Base-by-base conservation (phyloP, 139 green algal genomes). In the Picochlorum sp. region DNA sequence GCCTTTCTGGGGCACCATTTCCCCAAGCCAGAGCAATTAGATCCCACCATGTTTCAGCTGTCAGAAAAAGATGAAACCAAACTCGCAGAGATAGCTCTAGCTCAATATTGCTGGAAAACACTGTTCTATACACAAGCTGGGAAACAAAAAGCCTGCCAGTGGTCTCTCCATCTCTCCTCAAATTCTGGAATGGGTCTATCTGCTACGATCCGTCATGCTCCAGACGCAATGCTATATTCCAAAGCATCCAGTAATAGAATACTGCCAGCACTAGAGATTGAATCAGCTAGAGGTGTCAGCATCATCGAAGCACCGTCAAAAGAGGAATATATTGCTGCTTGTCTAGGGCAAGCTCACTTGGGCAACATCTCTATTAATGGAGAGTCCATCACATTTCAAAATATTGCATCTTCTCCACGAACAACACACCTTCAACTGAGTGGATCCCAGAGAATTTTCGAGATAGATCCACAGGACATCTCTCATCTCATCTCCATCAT, bases 1-100 rank as follows among this genome's bases (percentile, higher is more conserved):
- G 56, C 45, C 31, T 69, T 72, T 24, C 23, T 77, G 23, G 37
- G 21, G 2, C 18, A 77, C 49, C 58, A 77, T 57, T 72, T 60
- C 45, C 45, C 56, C 7, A 68, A 31, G 14, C 56, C 64, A 15
- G 31, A 65, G 14, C 18, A 30, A 16, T 60, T 23, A 14, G 64
- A 56, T 4, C 70, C 70, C 4, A 45, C 45, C 3, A 16, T 21
- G 2, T 58, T 77, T 56, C 64, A 65, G 7, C 63, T 77, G 18
- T 51, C 28, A 18, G 8, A 4, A 1, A 10, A 41, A 50, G 52
- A 67, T 24, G 16, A 63, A 49, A 37, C 65, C 15, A 44, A 77
- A 23, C 10, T 77, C 47, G 23, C 62, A 34, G 64, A 57, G 23
- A 24, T 72, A 45, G 64, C 70, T n/a, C 56, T 49, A n/a, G 49